Conservation (phyloP, 345 rosid genomes). For the Orychophragmus violaceus region DNA sequence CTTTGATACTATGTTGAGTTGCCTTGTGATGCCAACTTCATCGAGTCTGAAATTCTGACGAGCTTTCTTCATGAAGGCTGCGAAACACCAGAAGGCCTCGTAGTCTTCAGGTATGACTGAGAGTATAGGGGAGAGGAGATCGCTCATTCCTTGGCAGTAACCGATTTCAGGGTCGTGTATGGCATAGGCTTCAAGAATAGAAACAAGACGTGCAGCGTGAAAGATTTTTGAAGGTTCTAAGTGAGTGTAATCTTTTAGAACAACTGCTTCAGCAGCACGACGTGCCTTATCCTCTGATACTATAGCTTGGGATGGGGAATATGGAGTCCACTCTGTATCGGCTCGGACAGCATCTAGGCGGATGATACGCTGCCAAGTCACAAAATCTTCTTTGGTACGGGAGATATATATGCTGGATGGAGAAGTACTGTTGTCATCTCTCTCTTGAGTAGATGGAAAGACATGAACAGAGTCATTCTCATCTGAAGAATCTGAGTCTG, state of each 20-base stretch:
- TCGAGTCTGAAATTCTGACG: slow-evolving; percentile 92
- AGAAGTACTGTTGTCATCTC: slow-evolving; percentile 25
- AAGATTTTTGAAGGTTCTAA: slow-evolving; percentile 71
- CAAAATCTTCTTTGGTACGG: slow-evolving; percentile 51
- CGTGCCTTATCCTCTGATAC: slow-evolving; percentile 59
- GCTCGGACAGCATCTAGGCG: slow-evolving; percentile 98
- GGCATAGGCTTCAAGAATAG: slow-evolving; percentile 94
- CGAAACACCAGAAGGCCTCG: slow-evolving; percentile 97
- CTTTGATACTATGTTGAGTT: slow-evolving; percentile 73
- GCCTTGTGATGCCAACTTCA: slow-evolving; percentile 88
- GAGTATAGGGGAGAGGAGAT: slow-evolving; percentile 86
- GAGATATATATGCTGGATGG: slow-evolving; percentile 18
- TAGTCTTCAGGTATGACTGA: slow-evolving; percentile 72
- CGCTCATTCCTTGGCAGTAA: slow-evolving; percentile 99
- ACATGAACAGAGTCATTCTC: slow-evolving; percentile 52
- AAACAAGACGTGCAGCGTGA: slow-evolving; percentile 91
- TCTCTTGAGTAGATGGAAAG: slow-evolving; percentile 38
- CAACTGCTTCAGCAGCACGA: slow-evolving; percentile 66
- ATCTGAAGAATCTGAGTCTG: slow-evolving; percentile 76
- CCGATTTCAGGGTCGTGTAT: slow-evolving; percentile 88
- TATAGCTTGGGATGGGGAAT: slow-evolving; percentile 48
- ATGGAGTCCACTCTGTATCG: slow-evolving; percentile 74
- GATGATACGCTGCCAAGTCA: slow-evolving; percentile 88
- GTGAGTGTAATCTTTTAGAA: slow-evolving; percentile 68
- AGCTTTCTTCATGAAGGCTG: slow-evolving; percentile 90